Evolutionary conservation across 331 rosid species (phyloP), one percentile per base, ranked within the genome.

Genomic region (Telfairia occidentalis): DNA sequence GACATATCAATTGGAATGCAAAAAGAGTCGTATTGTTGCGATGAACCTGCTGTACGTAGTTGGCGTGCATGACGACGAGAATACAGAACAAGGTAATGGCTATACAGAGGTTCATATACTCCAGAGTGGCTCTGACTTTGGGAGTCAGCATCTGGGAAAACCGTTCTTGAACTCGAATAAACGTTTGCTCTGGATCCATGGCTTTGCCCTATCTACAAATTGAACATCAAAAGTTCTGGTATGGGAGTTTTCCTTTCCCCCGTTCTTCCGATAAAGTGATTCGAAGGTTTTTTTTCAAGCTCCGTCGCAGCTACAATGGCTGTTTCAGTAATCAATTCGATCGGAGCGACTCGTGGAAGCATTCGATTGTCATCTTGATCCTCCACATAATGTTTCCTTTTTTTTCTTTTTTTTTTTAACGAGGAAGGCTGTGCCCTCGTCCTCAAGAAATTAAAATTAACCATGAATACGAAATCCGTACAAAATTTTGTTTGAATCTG

Each of bases 131-230:
- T 86, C 98, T 86, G 12, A 90, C 79, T 84, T 86, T 92, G 3
- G 96, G 98, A n/a, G 93, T 87, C 35, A 92, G 82, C 85, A 92
- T 86, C 92, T 89, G 93, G 1, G 97, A 89, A 81, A 92, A 85
- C 70, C 97, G 86, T 91, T 92, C 98, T 38, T 92, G 98, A 10
- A 92, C 93, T 32, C 98, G 88, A 10, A 90, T 86, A 82, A 90
- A 92, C 26, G 98, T 92, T 58, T 92, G 98, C 82, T 92, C 98
- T 10, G 98, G 92, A 90, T 92, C 98, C 98, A 92, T 92, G 24
- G 15, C 5, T 45, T 13, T 15, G 23, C 38, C 73, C 75, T 11
- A 46, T 66, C 38, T 6, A 13, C 42, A 48, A 10, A 61, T 29
- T 15, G 18, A 38, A 12, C 26, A 58, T 75, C 30, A 38, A 28